Base-by-base conservation (phyloP, 192 early-diverging fungal genomes). In the Thamnidium elegans region DNA sequence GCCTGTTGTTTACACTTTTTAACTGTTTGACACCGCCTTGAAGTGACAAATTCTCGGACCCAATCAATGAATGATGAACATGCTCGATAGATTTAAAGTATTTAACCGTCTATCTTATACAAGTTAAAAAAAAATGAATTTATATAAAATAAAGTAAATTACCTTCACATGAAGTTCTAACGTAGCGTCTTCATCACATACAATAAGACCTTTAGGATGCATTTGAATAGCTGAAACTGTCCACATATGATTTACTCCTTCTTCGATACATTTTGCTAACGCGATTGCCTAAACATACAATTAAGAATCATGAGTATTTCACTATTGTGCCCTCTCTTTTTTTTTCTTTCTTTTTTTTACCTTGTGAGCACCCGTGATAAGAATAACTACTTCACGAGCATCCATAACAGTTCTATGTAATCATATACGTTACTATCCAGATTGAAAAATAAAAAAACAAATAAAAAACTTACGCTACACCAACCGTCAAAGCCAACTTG, bases 21-120 rank as follows among this genome's bases (percentile, higher is more conserved):
- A 58, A 44, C 46, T 56, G 56, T 48, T 31, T 47, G 23, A 52
- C 45, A 36, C 30, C 46, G 10, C 44, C 87, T 54, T 88, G 83
- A 42, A 90, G 78, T 23, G 83, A 83, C 17, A 88, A 76, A 64
- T 87, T 86, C 44, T 88, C 87, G 44, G 77, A 74, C 31, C 88
- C 86, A 69, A 88, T 85, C 66, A 90, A 76, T 61, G 83, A 77
- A 58, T 85, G 73, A 30, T 91, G 89, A 8, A 91, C 90, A 78
- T 90, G 83, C 75, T 93, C 91, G 59, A 93, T 93, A 44, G 84
- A 86, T 77, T 89, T 90, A 72, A 91, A 93, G 75, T 93, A 91
- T 79, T 86, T 87, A 55, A 93, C 91, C 47, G 91, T 93, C 81
- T 68, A 51, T 15, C 17, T 13, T 15, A 58, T 9, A 26, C 50